Evolutionary conservation across 1,284 basidiomycete species (phyloP), one percentile per base, ranked within the genome.

Genomic region (Porogramme epimiltina): DNA sequence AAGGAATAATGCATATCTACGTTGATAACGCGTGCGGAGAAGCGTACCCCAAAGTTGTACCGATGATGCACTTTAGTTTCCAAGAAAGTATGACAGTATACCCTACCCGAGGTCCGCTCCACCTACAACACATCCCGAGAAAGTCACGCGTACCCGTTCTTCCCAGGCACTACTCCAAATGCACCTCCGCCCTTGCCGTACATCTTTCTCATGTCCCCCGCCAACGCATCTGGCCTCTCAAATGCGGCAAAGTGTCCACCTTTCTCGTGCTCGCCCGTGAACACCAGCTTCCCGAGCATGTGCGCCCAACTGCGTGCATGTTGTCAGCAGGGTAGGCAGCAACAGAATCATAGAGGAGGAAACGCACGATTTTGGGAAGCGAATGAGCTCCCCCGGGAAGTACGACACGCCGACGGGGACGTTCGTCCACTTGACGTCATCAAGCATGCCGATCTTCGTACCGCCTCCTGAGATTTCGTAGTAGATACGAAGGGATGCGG

Each of bases 401-500:
- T 67, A 69, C 0, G 78, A 80, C 11, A 73, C 49, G 1, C 81
- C 81, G 33, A 73, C 59, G 0, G 79, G 80, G 23, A 80, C 69
- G 1, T 57, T 70, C 6, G 3, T 65, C 66, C 42, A 44, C 9
- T 15, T 18, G 0, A 26, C 20, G 13, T 24, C 22, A 15, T 19
- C n/a, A 24, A 19, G 8, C 3, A 15, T 22, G 16, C 15, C 2
- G 4, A 2, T 6, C 2, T 15, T 3, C 16, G 20, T 41, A 10
- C 23, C 33, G 3, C 31, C 20, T 6, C 20, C 40, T 2, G 16
- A 18, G 11, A 53, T 42, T 58, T 81, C 81, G 52, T 75, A 81
- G 60, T 84, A 83, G n/a, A 83, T 81, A 3, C 80, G 70, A 13
- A 77, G 2, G 0, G 80, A 78, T 0, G 82, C 78, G 0, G 78